These are phyloP conservation scores for Solanum habrochaites DNA, from an alignment of 257 asterid species.

Conservation along the genomic window DNA sequence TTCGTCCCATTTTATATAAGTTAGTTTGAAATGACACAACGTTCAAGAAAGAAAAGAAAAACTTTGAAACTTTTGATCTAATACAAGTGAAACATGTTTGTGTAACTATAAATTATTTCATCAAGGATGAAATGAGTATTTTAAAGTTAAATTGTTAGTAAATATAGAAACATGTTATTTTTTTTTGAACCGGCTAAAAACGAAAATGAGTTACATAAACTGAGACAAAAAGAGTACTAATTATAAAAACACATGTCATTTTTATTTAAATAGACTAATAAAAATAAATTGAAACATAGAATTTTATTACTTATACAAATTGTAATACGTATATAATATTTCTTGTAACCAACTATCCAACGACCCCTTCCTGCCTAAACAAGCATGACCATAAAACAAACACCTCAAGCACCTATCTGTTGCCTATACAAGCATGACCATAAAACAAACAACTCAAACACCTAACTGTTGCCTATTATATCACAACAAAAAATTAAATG, in stretches of 20 bases:
- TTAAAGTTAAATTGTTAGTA: too few relatives aligned
- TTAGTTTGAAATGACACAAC: not conserved
- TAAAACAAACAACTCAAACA: not conserved
- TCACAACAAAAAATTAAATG: not conserved
- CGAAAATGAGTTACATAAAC: not conserved
- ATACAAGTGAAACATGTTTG: not conserved
- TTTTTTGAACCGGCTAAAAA: too few relatives aligned
- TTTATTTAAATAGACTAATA: too few relatives aligned
- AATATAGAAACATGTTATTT: too few relatives aligned
- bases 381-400: not conserved
- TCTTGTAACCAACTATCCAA: not conserved
- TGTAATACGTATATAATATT: not conserved
- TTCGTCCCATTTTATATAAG: not conserved
- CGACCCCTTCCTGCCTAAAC: not conserved
- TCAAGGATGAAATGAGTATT: too few relatives aligned
- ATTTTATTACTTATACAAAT: too few relatives aligned
- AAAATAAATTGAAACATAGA: too few relatives aligned
- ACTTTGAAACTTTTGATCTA: not conserved
- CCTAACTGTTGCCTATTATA: not conserved
- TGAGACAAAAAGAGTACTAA: too few relatives aligned
- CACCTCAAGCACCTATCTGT: not conserved
- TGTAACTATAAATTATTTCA: too few relatives aligned
- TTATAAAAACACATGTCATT: too few relatives aligned
- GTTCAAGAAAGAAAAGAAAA: too few relatives aligned
- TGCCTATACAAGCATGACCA: not conserved